phyloP scores from a whole-genome alignment of 192 early-diverging fungal species.

The Backusella liffmaniae region DNA sequence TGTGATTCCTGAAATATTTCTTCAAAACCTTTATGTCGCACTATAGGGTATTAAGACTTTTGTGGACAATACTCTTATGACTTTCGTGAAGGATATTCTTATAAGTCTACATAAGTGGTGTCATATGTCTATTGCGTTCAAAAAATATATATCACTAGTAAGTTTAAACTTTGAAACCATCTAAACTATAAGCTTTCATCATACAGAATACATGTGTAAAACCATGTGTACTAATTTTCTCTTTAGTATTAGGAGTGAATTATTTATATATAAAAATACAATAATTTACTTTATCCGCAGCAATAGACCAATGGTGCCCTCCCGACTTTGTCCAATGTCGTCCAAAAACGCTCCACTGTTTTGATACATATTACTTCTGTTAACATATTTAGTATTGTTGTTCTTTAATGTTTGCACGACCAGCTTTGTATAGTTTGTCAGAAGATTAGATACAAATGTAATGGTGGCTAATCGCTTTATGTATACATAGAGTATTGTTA shows the following conservation, averaged over 20 bases:
- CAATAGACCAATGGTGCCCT: neutral
- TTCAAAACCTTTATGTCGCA: neutral
- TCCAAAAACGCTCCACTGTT: neutral
- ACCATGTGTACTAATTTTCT: neutral
- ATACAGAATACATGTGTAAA: neutral
- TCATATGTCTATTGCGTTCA: neutral
- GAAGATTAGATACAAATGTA: neutral
- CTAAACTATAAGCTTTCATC: neutral
- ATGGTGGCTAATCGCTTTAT: neutral
- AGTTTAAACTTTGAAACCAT: neutral
- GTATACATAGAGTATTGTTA: neutral
- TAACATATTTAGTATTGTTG: neutral
- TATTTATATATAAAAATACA: conserved; percentile 17
- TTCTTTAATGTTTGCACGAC: neutral
- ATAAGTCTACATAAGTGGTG: neutral
- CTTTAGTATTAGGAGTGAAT: neutral
- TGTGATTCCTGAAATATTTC: neutral
- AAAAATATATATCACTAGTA: neutral
- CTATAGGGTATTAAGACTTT: neutral
- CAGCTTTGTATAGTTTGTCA: neutral
- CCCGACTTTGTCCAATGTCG: too few species aligned
- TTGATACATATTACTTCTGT: neutral
- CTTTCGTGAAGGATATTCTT: neutral
- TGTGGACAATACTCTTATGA: neutral
- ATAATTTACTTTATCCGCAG: neutral